Conservation (phyloP, 495 filamentous ascomycete species). For the Aspergillus baeticus region DNA sequence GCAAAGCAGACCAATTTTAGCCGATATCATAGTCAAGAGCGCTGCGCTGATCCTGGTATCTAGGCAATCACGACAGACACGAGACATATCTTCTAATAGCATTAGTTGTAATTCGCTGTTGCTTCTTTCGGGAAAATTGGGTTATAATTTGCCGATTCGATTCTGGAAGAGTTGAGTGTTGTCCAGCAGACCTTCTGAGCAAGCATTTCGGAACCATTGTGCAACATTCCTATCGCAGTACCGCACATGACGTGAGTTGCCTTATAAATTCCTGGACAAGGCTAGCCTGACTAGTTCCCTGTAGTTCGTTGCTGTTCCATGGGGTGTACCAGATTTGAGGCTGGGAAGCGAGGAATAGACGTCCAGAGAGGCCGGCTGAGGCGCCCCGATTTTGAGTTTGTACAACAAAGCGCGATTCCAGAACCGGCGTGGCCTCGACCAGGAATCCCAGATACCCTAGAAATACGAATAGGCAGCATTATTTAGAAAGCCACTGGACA, state of each 20-base stretch:
- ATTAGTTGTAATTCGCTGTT: neutral
- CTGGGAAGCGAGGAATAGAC: neutral
- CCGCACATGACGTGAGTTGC: neutral
- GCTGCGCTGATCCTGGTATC: no score
- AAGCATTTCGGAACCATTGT: neutral
- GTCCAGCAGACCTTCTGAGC: neutral
- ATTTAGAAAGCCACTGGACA: neutral
- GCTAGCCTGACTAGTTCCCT: neutral
- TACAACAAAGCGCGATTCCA: neutral
- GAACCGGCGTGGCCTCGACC: neutral
- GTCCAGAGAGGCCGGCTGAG: neutral
- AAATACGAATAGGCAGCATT: slow-evolving; percentile 1
- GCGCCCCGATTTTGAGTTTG: neutral
- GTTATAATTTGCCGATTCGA: neutral
- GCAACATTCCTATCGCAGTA: neutral
- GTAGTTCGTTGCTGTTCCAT: neutral
- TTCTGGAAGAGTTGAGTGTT: neutral
- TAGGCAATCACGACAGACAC: neutral
- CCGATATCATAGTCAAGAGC: neutral
- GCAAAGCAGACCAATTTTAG: neutral
- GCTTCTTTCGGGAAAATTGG: neutral
- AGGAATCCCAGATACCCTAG: neutral
- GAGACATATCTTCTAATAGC: neutral
- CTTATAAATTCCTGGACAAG: neutral
- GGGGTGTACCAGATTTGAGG: neutral